Evolutionary conservation across 2,329 filamentous ascomycete species (phyloP).

Genomic region (Colletotrichum lini): DNA sequence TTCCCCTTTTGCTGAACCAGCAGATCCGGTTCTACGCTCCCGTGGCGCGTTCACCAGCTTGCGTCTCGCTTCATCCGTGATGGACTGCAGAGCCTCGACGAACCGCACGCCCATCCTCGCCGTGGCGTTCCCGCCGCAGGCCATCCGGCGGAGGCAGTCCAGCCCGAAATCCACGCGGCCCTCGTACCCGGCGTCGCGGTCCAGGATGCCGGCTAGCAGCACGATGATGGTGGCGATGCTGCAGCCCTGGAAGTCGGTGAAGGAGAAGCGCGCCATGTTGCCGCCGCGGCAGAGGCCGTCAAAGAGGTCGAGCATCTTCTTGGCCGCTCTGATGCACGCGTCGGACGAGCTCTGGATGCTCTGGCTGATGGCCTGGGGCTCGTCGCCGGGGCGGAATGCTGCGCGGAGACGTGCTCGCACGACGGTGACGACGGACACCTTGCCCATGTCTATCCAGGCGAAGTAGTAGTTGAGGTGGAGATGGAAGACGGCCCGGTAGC

Average conservation of each 20-base stretch:
- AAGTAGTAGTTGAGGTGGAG: slow-evolving; percentile 56
- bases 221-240: slow-evolving; percentile 55
- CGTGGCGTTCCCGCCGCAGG: slow-evolving; percentile 49
- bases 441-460: slow-evolving; percentile 54
- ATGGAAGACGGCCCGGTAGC: slow-evolving; percentile 52
- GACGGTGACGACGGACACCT: slow-evolving; percentile 52
- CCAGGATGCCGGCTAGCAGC: slow-evolving; percentile 52
- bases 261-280: slow-evolving; percentile 54
- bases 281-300: slow-evolving; percentile 48
- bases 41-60: slow-evolving; percentile 32
- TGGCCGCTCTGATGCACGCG: slow-evolving; percentile 50
- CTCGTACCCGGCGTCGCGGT: slow-evolving; percentile 51
- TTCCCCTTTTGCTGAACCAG: neutral
- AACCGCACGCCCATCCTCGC: slow-evolving; percentile 46
- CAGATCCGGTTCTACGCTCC: neutral
- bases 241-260: slow-evolving; percentile 57
- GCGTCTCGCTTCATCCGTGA: slow-evolving; percentile 44
- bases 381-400: slow-evolving; percentile 33
- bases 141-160: slow-evolving; percentile 52
- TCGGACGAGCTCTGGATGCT: slow-evolving; percentile 44
- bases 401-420: slow-evolving; percentile 47
- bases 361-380: slow-evolving; percentile 24
- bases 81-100: slow-evolving; percentile 46
- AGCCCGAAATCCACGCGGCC: slow-evolving; percentile 50
- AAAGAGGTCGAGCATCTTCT: slow-evolving; percentile 51